Conservation (phyloP, 2,329 filamentous ascomycete species). For the Aureobasidium uvarum region DNA sequence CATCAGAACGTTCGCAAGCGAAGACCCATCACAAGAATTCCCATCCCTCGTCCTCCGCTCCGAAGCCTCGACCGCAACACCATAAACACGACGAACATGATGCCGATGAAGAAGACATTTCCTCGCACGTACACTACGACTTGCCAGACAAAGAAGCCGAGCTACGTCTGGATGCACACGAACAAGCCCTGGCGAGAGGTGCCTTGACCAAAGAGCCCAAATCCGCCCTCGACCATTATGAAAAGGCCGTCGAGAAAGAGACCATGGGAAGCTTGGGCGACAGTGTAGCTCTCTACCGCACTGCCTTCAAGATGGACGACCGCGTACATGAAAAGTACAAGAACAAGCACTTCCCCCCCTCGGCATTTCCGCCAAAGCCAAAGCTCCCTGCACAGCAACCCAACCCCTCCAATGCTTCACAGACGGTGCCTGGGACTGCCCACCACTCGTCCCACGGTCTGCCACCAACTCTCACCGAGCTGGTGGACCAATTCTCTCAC, state of each 20-base stretch:
- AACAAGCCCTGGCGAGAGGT: constrained; percentile 42
- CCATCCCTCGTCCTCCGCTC: background rate
- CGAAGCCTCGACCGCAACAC: constrained; percentile 11
- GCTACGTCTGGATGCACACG: constrained; percentile 42
- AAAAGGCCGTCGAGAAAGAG: constrained; percentile 87
- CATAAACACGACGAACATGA: constrained; percentile 22
- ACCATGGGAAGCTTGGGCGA: constrained; percentile 81
- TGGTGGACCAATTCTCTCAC: constrained; percentile 72
- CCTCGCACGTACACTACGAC: constrained; percentile 47
- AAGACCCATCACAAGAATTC: background rate
- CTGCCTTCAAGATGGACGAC: constrained; percentile 84
- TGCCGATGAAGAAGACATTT: constrained; percentile 39
- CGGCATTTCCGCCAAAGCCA: constrained; percentile 52
- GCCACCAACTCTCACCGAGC: constrained; percentile 58
- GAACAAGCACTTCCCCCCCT: constrained; percentile 81
- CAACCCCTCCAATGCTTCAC: constrained; percentile 52
- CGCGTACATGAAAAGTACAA: constrained; percentile 83
- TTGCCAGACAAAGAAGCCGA: constrained; percentile 49
- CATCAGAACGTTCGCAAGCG: background rate
- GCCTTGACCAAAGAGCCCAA: constrained; percentile 53
- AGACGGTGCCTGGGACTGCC: constrained; percentile 54
- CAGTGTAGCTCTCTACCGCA: constrained; percentile 82
- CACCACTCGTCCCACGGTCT: constrained; percentile 56
- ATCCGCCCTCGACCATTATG: constrained; percentile 88
- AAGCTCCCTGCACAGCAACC: constrained; percentile 33